Evolutionary conservation across 176 grass and related monocot genomes (phyloP).

Genomic region (Oryza glumipatula): DNA sequence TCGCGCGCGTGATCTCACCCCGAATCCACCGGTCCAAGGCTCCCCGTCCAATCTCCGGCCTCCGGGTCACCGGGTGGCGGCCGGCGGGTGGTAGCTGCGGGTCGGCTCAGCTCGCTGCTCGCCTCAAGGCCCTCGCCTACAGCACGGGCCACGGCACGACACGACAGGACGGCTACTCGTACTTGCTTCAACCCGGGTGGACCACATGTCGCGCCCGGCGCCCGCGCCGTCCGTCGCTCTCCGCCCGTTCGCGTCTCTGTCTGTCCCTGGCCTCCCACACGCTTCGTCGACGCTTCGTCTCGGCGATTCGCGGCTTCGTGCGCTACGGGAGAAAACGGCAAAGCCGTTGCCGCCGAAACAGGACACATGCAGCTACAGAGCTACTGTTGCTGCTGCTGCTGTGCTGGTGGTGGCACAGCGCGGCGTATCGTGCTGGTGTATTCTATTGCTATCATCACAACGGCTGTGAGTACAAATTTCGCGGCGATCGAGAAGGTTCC

Average conservation of each 20-base stretch:
- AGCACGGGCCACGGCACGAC: background rate
- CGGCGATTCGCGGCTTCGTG: background rate
- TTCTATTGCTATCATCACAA: background rate
- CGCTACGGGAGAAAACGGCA: conserved; percentile 12
- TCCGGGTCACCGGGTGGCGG: too few relatives aligned
- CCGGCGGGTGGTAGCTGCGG: too few relatives aligned
- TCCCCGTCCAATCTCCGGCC: background rate
- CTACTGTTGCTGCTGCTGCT: background rate
- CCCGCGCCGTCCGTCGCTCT: background rate
- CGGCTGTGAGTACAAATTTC: too few relatives aligned
- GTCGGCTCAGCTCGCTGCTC: too few relatives aligned
- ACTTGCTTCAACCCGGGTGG: background rate
- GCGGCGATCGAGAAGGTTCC: conserved; percentile 9
- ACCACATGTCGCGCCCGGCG: background rate
- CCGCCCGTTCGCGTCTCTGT: background rate
- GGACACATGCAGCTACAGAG: background rate
- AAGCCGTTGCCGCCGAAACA: background rate
- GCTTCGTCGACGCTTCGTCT: too few relatives aligned
- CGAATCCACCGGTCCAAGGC: background rate
- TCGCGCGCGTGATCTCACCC: background rate
- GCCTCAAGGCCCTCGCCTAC: too few relatives aligned
- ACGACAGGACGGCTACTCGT: too few relatives aligned
- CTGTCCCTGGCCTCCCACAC: background rate
- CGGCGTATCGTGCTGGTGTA: background rate
- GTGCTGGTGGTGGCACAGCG: background rate